Evolutionary conservation across 768 basidiomycete genomes (phyloP).

Genomic region (Amylocystis lapponica): DNA sequence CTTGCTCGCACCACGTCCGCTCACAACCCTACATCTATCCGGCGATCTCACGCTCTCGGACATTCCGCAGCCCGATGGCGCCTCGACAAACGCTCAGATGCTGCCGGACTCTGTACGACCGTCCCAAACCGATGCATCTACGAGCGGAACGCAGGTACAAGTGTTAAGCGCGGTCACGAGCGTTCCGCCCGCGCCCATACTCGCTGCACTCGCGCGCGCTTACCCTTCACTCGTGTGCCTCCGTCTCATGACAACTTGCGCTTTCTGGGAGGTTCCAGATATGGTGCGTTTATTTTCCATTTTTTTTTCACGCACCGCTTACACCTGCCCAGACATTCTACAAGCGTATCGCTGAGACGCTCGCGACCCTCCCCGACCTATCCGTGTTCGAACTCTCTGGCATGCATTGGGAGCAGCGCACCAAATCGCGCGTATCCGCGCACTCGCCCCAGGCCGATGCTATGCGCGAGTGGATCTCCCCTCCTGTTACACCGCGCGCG

Average conservation of each 20-base stretch:
- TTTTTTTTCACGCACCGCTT: background rate
- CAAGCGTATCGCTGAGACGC: conserved; percentile 48
- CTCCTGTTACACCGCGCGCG: conserved; percentile 21
- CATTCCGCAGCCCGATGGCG: conserved; percentile 35
- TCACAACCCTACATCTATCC: conserved; percentile 56
- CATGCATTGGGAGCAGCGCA: conserved; percentile 66
- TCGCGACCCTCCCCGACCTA: conserved; percentile 57
- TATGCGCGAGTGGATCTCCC: conserved; percentile 23
- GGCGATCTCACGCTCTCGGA: conserved; percentile 55
- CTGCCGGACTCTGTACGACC: no score
- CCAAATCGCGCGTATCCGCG: conserved; percentile 19
- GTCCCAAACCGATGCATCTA: background rate
- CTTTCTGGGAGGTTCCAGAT: conserved; percentile 27
- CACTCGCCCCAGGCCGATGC: conserved; percentile 11
- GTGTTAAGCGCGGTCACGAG: conserved; percentile 57
- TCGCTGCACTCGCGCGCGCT: conserved; percentile 48
- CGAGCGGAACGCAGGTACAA: conserved; percentile 34
- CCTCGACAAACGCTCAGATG: conserved; percentile 8
- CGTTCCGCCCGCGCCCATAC: conserved; percentile 49
- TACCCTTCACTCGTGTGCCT: conserved; percentile 62
- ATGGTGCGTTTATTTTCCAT: conserved; percentile 19
- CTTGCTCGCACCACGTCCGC: conserved; percentile 62
- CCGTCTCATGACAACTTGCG: conserved; percentile 47
- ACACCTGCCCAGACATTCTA: conserved; percentile 47
- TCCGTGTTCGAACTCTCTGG: conserved; percentile 69